Evolutionary conservation across 1,139 yeast genomes (phyloP), one percentile per base, ranked within the genome.

Genomic region (Saccharomyces hybrid): DNA sequence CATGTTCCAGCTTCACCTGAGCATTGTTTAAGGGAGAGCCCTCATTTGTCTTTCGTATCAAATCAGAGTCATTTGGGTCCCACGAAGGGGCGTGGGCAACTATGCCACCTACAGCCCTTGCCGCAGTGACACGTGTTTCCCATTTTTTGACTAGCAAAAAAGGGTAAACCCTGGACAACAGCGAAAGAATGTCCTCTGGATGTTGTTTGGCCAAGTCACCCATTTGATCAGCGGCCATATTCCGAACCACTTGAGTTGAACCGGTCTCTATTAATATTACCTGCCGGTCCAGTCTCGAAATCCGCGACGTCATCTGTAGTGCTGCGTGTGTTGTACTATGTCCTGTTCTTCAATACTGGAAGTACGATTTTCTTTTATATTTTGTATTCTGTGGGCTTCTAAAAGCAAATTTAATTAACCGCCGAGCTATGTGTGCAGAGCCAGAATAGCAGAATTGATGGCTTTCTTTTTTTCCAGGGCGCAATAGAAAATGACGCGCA

Each of bases 111-210:
- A 95, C 81, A 0, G 99, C 99, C 57, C 91, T 75, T 0, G 98
- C 97, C 1, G 99, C 96, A 0, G 98, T 84, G 1, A 88, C 85
- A 70, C 99, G 80, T 0, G 99, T 91, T 70, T 95, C 99, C 99
- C 99, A 95, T 72, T 86, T 88, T 53, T 77, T 78, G 42, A 93
- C 83, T 64, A 83, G 81, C 57, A 95, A 75, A 68, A 84, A 93
- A 0, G 99, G 98, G 63, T 89, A 89, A 1, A 93, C 97, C 59
- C 98, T 78, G 26, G 96, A 90, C 46, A 95, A 74, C 49, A 95
- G 74, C 59, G 86, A 86, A 55, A 90, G 77, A 31, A 88, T 81
- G 67, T 95, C 99, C 69, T 91, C 98, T 0, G 98, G 97, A 64
- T 95, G 99, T 47, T 88, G 86, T 69, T 86, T 87, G 31, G 97